Percentiles rank a stretch among this genome's conserved stretches.
phyloP scores from a whole-genome alignment of 1,139 yeast genomes.

The Meyerozyma sp. region DNA sequence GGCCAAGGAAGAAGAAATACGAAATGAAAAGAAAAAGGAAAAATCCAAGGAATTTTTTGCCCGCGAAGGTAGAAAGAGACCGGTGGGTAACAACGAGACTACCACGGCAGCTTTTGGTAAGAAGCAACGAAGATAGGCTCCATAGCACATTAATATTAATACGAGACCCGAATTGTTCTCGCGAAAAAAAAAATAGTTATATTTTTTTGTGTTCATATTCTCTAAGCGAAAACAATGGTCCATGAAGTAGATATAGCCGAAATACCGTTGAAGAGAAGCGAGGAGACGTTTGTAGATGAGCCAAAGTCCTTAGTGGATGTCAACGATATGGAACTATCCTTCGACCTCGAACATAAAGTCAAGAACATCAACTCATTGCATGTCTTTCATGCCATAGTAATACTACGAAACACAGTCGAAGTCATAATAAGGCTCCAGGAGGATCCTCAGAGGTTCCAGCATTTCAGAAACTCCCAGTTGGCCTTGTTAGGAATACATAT shows the following conservation, averaged over 20 bases:
- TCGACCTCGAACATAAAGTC: constrained; percentile 25
- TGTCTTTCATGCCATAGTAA: constrained; percentile 31
- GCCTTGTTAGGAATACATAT: constrained; percentile 18
- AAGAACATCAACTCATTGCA: constrained; percentile 33
- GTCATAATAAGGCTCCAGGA: constrained; percentile 30
- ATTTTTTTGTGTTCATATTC: not conserved
- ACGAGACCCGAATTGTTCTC: too few species aligned
- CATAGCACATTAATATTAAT: not conserved
- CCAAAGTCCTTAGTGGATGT: constrained; percentile 34
- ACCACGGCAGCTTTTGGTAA: constrained; percentile 32
- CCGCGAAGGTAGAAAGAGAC: constrained; percentile 66
- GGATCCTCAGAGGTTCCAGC: constrained; percentile 18
- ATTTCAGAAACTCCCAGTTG: constrained; percentile 24
- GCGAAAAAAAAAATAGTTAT: not conserved
- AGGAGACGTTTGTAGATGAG: constrained; percentile 41
- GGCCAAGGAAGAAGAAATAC: constrained; percentile 67
- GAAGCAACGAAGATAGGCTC: constrained; percentile 14
- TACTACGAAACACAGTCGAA: constrained; percentile 26
- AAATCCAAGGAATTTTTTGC: constrained; percentile 84
- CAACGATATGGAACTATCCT: constrained; percentile 28
- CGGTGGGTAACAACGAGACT: constrained; percentile 36
- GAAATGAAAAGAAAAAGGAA: constrained; percentile 72
- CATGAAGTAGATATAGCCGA: constrained; percentile 17
- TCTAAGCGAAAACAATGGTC: not conserved
- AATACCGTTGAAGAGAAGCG: constrained; percentile 34